Conservation (phyloP, 2,329 filamentous ascomycete species). For the Graphilbum ipis-grandicollis region DNA sequence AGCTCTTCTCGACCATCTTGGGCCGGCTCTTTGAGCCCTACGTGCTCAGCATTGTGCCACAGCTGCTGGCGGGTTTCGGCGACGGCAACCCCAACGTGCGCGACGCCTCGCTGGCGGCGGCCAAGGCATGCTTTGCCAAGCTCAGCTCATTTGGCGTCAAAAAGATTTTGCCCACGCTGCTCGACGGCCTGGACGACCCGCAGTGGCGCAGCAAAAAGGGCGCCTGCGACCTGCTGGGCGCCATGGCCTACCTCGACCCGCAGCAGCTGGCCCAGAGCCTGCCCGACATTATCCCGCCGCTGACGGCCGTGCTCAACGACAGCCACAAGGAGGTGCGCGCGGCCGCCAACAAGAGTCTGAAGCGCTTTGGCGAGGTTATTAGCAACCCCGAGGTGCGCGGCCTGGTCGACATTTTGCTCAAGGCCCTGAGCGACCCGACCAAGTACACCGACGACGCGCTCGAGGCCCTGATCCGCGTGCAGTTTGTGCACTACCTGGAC, state of each 20-base stretch:
- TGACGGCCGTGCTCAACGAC: constrained; percentile 88
- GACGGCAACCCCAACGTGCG: constrained; percentile 79
- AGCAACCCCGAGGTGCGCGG: constrained; percentile 94
- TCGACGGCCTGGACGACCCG: constrained; percentile 82
- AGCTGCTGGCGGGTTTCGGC: constrained; percentile 76
- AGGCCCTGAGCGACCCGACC: constrained; percentile 91
- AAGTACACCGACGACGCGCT: constrained; percentile 93
- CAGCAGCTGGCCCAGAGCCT: constrained; percentile 84
- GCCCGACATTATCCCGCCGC: constrained; percentile 89
- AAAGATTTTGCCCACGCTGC: constrained; percentile 75
- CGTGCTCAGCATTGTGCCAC: constrained; percentile 85
- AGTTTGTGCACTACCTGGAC: constrained; percentile 96
- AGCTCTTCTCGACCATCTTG: constrained; percentile 72
- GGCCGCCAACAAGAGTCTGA: constrained; percentile 87
- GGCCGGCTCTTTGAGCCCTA: constrained; percentile 90
- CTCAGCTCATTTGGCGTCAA: constrained; percentile 94
- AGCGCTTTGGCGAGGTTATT: constrained; percentile 96
- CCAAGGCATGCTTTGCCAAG: constrained; percentile 85
- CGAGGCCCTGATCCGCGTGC: constrained; percentile 91
- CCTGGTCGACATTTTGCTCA: constrained; percentile 78
- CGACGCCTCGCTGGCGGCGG: constrained; percentile 79
- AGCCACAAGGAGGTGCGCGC: constrained; percentile 92
- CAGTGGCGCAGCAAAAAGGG: constrained; percentile 99
- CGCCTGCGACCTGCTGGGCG: constrained; percentile 86
- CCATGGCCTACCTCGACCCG: constrained; percentile 96